Percentiles rank a stretch among this genome's conserved stretches.
Conservation (phyloP, 805 yeast species). For the Metschnikowia lunata region DNA sequence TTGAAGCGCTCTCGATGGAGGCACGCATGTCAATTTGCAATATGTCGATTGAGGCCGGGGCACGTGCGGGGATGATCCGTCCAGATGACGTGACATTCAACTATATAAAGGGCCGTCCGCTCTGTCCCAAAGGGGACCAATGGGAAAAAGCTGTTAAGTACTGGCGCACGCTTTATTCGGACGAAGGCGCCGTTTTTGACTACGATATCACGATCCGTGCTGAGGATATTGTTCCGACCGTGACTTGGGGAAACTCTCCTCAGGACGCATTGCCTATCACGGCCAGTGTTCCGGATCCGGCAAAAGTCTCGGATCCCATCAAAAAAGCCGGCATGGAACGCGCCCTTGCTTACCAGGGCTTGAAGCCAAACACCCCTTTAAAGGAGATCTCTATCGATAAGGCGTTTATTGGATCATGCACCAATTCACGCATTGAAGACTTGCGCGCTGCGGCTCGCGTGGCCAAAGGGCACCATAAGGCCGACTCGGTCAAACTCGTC, state of each 20-base stretch:
- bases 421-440: slow-evolving; percentile 96
- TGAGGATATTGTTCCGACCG: slow-evolving; percentile 85
- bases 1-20: slow-evolving; percentile 86
- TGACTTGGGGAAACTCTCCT: slow-evolving; percentile 99
- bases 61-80: slow-evolving; percentile 98
- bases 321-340: slow-evolving; percentile 82
- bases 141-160: slow-evolving; percentile 92
- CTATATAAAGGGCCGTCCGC: slow-evolving; percentile 88
- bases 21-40: slow-evolving; percentile 99
- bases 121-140: slow-evolving; percentile 89
- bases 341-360: slow-evolving; percentile 90
- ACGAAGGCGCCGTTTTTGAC: slow-evolving; percentile 88
- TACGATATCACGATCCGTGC: slow-evolving; percentile 77
- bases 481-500: slow-evolving; percentile 73
- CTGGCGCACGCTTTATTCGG: slow-evolving; percentile 87
- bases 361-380: slow-evolving; percentile 76
- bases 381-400: slow-evolving; percentile 77
- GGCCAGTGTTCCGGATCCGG: slow-evolving; percentile 86
- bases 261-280: slow-evolving; percentile 97
- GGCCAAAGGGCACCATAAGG: slow-evolving; percentile 84
- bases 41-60: slow-evolving; percentile 99
- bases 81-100: slow-evolving; percentile 89
- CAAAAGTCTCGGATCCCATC: slow-evolving; percentile 63
- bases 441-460: slow-evolving; percentile 92
- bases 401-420: slow-evolving; percentile 97